Evolutionary conservation across 306 rosid species (phyloP).

Genomic region (Fagus sylvatica): DNA sequence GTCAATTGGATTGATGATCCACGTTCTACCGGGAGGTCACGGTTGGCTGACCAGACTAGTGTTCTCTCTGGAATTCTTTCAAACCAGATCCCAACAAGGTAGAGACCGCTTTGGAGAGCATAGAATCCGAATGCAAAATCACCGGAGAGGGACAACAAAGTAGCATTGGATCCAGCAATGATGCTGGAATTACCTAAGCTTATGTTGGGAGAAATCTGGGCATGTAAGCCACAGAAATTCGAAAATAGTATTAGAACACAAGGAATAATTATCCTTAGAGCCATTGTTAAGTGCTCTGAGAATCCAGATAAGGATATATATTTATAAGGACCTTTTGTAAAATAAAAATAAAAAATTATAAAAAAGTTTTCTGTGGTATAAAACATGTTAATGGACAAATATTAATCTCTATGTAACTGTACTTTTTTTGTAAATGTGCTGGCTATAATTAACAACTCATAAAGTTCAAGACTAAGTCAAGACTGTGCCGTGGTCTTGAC

Average conservation of each 20-base stretch:
- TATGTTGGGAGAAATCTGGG: constrained; percentile 18
- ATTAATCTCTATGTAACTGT: no score
- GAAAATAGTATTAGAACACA: constrained; percentile 17
- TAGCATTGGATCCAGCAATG: constrained; percentile 36
- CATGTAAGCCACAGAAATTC: neutral
- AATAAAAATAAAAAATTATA: no score
- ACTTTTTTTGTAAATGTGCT: no score
- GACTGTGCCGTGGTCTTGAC: no score
- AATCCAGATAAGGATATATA: constrained; percentile 24
- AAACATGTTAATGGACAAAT: no score
- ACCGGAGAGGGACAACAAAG: constrained; percentile 28
- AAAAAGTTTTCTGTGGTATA: no score
- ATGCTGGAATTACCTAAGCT: constrained; percentile 8
- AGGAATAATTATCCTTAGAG: neutral
- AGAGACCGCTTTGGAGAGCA: constrained; percentile 9
- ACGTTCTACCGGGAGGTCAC: neutral
- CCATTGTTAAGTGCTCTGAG: constrained; percentile 16
- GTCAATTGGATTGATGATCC: constrained; percentile 26
- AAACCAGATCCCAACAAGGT: constrained; percentile 35
- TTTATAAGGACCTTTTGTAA: neutral
- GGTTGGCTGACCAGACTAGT: constrained; percentile 33
- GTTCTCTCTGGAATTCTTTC: constrained; percentile 30
- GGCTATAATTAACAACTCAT: no score
- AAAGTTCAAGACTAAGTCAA: no score
- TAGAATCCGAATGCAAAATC: constrained; percentile 43